Conservation (phyloP, 371 early-diverging fungal species). For the Mortierella polycephala region DNA sequence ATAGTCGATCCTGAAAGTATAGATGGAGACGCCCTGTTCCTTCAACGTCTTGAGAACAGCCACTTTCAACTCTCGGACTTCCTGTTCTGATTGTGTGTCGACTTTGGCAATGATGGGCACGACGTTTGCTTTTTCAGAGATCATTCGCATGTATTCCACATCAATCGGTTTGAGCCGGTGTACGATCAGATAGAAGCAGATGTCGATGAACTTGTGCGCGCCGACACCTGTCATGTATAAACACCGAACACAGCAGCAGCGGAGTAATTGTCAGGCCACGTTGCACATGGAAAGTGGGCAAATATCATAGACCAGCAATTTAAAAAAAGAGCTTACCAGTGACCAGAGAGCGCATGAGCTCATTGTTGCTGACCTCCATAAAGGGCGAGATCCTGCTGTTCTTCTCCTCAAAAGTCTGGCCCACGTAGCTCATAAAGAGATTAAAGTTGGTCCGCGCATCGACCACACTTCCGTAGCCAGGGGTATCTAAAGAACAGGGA, state of each 20-base stretch:
- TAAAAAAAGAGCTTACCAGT: conserved; percentile 23
- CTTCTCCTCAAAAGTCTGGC: conserved; percentile 52
- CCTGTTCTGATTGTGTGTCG: conserved; percentile 71
- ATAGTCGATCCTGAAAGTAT: conserved; percentile 47
- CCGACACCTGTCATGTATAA: conserved; percentile 17
- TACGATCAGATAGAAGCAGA: conserved; percentile 72
- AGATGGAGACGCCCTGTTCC: conserved; percentile 58
- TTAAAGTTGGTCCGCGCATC: conserved; percentile 52
- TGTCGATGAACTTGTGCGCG: conserved; percentile 73
- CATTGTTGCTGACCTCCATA: conserved; percentile 47
- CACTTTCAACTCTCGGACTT: conserved; percentile 66
- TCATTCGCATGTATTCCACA: conserved; percentile 73
- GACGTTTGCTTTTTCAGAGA: conserved; percentile 67
- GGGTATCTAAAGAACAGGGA: conserved; percentile 22
- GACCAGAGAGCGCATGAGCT: conserved; percentile 52
- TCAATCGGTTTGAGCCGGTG: conserved; percentile 78
- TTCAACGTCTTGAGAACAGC: conserved; percentile 59
- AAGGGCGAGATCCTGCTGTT: conserved; percentile 48
- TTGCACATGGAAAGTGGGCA: too few relatives aligned
- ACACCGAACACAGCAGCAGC: neutral
- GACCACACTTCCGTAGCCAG: conserved; percentile 50
- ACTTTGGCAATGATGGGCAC: conserved; percentile 73
- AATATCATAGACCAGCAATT: neutral
- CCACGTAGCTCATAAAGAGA: conserved; percentile 36
- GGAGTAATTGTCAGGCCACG: neutral